Evolutionary conservation across 1,139 yeast species (phyloP).

Genomic region (Sugiyamaella paludigena): DNA sequence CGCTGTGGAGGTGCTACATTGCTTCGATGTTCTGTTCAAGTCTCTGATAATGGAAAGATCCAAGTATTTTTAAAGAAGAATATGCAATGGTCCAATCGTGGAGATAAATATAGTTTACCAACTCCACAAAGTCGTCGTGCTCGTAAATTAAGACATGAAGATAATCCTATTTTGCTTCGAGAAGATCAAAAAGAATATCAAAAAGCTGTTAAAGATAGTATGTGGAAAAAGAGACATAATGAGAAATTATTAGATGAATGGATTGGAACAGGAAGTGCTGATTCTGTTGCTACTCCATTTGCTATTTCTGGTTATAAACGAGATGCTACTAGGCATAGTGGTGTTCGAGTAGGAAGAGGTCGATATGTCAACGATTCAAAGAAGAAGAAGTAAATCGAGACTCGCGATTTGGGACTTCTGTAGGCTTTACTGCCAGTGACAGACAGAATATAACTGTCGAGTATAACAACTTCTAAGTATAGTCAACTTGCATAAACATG

Average conservation of each 20-base stretch:
- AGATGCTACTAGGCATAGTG: slow-evolving; percentile 51
- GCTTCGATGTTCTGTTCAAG: slow-evolving; percentile 84
- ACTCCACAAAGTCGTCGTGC: slow-evolving; percentile 42
- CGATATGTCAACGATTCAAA: slow-evolving; percentile 69
- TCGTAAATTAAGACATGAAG: slow-evolving; percentile 34
- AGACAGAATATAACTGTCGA: too few species aligned
- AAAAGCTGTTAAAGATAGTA: slow-evolving; percentile 80
- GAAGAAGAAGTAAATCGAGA: slow-evolving; percentile 35
- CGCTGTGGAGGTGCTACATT: slow-evolving; percentile 92
- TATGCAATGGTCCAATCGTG: slow-evolving; percentile 92
- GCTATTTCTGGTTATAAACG: slow-evolving; percentile 55
- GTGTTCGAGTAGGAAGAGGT: slow-evolving; percentile 81
- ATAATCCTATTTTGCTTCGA: slow-evolving; percentile 50
- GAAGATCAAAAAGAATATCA: slow-evolving; percentile 95
- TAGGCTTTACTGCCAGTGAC: too few species aligned
- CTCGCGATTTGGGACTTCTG: too few species aligned
- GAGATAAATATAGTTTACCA: slow-evolving; percentile 73
- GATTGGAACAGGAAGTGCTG: slow-evolving; percentile 95
- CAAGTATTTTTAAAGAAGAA: slow-evolving; percentile 89
- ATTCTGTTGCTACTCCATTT: slow-evolving; percentile 87
- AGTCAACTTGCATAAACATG: too few species aligned
- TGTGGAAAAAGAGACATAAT: slow-evolving; percentile 82
- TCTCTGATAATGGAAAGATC: slow-evolving; percentile 75
- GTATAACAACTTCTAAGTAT: too few species aligned
- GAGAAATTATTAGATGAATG: slow-evolving; percentile 84